These are phyloP conservation scores for Cytospora piceicola DNA, from an alignment of 2,329 filamentous ascomycete species.

Conservation along the genomic window DNA sequence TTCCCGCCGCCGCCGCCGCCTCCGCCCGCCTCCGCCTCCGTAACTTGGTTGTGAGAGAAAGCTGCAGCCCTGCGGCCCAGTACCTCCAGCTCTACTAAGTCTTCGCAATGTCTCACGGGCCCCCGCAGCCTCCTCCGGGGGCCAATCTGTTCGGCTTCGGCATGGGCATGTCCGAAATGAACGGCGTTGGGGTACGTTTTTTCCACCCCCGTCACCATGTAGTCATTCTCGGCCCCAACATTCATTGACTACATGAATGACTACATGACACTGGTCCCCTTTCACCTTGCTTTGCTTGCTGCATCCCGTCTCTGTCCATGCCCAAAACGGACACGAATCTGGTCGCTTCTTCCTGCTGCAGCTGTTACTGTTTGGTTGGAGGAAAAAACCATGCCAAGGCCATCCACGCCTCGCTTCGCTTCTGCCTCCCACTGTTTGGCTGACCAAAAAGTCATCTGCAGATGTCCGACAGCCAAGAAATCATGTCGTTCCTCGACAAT, in stretches of 20 bases:
- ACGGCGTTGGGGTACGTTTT: conserved; percentile 27
- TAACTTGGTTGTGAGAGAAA: neutral
- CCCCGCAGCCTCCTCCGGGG: conserved; percentile 28
- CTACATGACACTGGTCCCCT: neutral
- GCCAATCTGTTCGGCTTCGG: conserved; percentile 31
- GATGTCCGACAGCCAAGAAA: conserved; percentile 41
- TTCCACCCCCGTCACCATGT: neutral
- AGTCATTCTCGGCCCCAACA: neutral
- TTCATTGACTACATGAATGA: neutral
- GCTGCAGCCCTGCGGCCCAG: conserved; percentile 6
- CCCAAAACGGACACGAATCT: neutral
- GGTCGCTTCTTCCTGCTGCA: neutral
- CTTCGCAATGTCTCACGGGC: conserved; percentile 31
- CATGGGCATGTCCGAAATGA: conserved; percentile 28
- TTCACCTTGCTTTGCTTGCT: neutral
- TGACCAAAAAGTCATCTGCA: conserved; percentile 28
- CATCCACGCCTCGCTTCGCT: neutral
- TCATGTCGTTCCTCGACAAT: conserved; percentile 51
- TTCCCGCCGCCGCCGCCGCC: neutral
- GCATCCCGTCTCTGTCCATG: neutral
- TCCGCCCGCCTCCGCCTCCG: neutral
- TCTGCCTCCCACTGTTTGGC: conserved; percentile 15
- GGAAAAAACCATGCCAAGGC: conserved; percentile 6
- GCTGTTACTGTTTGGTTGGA: neutral
- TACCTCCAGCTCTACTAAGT: neutral